Percentiles rank a stretch among this genome's conserved stretches.
Evolutionary conservation across 139 green algal species (phyloP).

Genomic region (Chlamydomonas schloesseri): DNA sequence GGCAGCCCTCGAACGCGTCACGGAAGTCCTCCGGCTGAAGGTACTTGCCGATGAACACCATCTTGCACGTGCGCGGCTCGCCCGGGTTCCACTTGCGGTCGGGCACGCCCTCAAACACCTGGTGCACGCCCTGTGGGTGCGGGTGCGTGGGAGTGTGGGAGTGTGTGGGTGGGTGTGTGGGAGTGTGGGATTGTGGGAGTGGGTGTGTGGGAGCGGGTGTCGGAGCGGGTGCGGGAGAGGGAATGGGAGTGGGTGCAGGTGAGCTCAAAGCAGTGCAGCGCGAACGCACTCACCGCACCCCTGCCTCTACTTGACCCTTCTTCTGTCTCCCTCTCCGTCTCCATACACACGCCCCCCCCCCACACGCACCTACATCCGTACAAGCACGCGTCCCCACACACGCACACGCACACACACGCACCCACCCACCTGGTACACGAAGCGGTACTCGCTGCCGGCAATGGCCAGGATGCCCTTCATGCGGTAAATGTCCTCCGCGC

Average conservation of each 20-base stretch:
- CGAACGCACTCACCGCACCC: too few relatives aligned
- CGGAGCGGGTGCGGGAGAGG: too few relatives aligned
- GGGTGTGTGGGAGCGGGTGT: too few relatives aligned
- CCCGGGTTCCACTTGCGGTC: constrained; percentile 83
- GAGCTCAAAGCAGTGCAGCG: too few relatives aligned
- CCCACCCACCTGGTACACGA: constrained; percentile 90
- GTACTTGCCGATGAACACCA: constrained; percentile 92
- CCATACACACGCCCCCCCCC: too few relatives aligned
- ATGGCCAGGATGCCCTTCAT: constrained; percentile 97
- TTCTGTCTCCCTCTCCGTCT: too few relatives aligned
- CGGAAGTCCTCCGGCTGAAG: constrained; percentile 78
- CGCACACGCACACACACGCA: too few relatives aligned
- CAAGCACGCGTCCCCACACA: too few relatives aligned
- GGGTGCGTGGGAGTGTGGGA: neutral
- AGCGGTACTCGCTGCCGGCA: constrained; percentile 76
- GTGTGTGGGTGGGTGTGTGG: neutral
- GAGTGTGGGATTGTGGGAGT: neutral
- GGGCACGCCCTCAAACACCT: constrained; percentile 91
- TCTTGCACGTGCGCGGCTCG: constrained; percentile 77
- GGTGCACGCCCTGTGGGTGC: constrained; percentile 87
- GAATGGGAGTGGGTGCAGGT: too few relatives aligned
- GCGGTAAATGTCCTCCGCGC: constrained; percentile 93
- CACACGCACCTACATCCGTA: neutral
- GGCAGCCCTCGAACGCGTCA: constrained; percentile 70
- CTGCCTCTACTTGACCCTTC: too few relatives aligned